Conservation (phyloP, 495 filamentous ascomycete species). For the Neurospora tetraspora region DNA sequence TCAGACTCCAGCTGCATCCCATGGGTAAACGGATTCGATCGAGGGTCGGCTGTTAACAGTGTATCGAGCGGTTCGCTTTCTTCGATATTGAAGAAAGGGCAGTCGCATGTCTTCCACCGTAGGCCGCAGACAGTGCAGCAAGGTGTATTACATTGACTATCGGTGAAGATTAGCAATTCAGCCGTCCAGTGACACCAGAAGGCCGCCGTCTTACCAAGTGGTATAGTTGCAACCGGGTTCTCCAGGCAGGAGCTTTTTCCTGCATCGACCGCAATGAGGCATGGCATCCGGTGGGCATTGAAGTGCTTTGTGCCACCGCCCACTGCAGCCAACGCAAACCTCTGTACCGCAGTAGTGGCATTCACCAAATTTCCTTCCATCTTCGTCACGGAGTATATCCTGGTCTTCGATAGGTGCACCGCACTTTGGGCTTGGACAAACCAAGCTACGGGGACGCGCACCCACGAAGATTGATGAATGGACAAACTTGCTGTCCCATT, state of each 20-base stretch:
- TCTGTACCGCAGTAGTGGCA: constrained; percentile 62
- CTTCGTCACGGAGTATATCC: constrained; percentile 43
- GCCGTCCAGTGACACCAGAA: not conserved
- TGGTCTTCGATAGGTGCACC: constrained; percentile 66
- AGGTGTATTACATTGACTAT: constrained; percentile 65
- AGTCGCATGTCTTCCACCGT: constrained; percentile 75
- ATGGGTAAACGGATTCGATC: constrained; percentile 16
- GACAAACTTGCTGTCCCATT: constrained; percentile 67
- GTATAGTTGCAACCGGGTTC: constrained; percentile 80
- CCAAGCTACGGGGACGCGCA: constrained; percentile 54
- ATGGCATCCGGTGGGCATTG: constrained; percentile 68
- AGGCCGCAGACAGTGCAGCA: constrained; percentile 75
- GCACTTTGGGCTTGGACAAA: constrained; percentile 31
- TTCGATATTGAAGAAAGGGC: constrained; percentile 67
- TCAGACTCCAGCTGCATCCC: constrained; percentile 5
- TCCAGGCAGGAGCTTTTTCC: constrained; percentile 43
- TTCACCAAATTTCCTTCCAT: constrained; percentile 42
- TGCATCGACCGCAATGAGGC: constrained; percentile 69
- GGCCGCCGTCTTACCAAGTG: constrained; percentile 54
- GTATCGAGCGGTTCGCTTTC: constrained; percentile 47
- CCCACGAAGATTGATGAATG: constrained; percentile 61
- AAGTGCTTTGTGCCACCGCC: constrained; percentile 54
- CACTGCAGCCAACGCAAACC: constrained; percentile 64
- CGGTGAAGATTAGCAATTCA: constrained; percentile 5
- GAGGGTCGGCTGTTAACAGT: constrained; percentile 1